Evolutionary conservation across 2,329 filamentous ascomycete species (phyloP).

Genomic region (Cryoendolithus antarcticus): DNA sequence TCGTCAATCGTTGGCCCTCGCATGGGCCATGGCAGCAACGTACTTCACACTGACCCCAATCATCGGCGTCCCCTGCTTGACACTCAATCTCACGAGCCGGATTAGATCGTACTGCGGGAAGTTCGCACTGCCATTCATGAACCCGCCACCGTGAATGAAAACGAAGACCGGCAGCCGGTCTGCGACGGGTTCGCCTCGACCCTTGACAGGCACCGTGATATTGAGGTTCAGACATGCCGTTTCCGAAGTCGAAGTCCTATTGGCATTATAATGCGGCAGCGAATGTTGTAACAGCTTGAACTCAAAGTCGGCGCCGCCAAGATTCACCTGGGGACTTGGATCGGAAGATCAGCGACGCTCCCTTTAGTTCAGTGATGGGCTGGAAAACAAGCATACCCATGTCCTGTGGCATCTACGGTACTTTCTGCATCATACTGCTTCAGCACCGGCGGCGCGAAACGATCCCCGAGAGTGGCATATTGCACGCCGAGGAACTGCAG

Average conservation of each 20-base stretch:
- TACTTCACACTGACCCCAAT: slow-evolving; percentile 28
- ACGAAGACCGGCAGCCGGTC: slow-evolving; percentile 36
- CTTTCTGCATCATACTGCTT: too few species aligned
- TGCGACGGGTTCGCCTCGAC: too few species aligned
- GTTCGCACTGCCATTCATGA: slow-evolving; percentile 37
- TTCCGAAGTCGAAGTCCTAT: slow-evolving; percentile 33
- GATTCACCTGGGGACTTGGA: too few species aligned
- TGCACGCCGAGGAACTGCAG: slow-evolving; percentile 27
- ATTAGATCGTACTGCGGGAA: slow-evolving; percentile 41
- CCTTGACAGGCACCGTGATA: slow-evolving; percentile 31
- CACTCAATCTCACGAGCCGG: slow-evolving; percentile 33
- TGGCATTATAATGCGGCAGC: too few species aligned
- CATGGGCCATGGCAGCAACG: too few species aligned
- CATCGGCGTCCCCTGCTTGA: slow-evolving; percentile 32
- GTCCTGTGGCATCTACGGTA: slow-evolving; percentile 25
- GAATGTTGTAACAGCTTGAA: slow-evolving; percentile 38
- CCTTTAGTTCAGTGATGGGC: too few species aligned
- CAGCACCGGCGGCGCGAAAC: slow-evolving; percentile 24
- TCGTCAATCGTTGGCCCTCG: neutral
- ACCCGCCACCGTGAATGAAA: slow-evolving; percentile 43
- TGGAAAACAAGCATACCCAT: slow-evolving; percentile 18
- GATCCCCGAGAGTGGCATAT: slow-evolving; percentile 27
- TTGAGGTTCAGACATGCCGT: slow-evolving; percentile 41
- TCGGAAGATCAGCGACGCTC: too few species aligned
- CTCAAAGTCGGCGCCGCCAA: slow-evolving; percentile 33